Evolutionary conservation across 495 filamentous ascomycete genomes (phyloP).

Genomic region (Tuber brumale): DNA sequence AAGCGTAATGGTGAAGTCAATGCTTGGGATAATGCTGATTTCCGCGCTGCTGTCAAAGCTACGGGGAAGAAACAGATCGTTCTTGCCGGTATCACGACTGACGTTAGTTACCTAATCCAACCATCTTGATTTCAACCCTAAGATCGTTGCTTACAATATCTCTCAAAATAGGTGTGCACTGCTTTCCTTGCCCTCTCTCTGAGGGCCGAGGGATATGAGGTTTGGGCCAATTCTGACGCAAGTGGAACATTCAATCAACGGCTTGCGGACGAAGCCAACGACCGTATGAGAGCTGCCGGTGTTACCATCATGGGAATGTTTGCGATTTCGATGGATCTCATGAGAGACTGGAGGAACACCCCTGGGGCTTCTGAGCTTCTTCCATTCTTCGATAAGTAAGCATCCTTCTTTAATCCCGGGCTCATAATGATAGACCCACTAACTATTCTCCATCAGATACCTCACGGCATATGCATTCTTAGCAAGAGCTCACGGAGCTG

Average conservation of each 20-base stretch:
- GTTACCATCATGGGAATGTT: conserved; percentile 62
- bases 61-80: conserved; percentile 66
- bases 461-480: conserved; percentile 48
- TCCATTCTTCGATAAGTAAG: conserved; percentile 59
- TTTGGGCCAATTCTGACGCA: conserved; percentile 70
- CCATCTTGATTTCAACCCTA: conserved; percentile 1
- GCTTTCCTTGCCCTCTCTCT: conserved; percentile 68
- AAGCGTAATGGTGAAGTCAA: conserved; percentile 68
- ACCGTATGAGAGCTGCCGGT: conserved; percentile 59
- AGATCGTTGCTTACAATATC: not conserved
- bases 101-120: conserved; percentile 53
- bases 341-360: conserved; percentile 68
- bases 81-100: conserved; percentile 65
- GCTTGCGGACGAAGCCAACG: conserved; percentile 58
- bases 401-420: not conserved
- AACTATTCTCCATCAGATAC: conserved; percentile 39
- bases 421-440: conserved; percentile 1
- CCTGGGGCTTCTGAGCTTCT: conserved; percentile 59
- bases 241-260: conserved; percentile 55
- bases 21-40: conserved; percentile 71
- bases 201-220: conserved; percentile 64
- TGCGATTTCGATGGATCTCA: conserved; percentile 62
- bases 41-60: conserved; percentile 59
- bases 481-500: conserved; percentile 46
- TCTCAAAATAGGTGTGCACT: conserved; percentile 48